Percentiles rank a stretch among this genome's conserved stretches.
phyloP scores from a whole-genome alignment of 164 flowering plant genomes.

The Cinnamomum micranthum region DNA sequence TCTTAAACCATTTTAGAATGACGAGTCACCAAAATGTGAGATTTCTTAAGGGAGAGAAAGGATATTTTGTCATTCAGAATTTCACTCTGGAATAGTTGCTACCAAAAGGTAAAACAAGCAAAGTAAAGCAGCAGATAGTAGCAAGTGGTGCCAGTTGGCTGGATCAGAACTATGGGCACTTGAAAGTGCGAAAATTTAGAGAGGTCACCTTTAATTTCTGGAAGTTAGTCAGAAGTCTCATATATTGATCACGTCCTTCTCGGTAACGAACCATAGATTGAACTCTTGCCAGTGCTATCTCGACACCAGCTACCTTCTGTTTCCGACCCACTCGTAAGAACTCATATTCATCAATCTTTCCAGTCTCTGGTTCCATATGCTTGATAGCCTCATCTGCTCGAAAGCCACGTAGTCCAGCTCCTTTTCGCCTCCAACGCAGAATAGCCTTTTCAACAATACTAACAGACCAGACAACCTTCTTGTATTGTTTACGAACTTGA shows the following conservation, averaged over 20 bases:
- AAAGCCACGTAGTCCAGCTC: constrained; percentile 74
- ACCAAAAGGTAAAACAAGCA: too few relatives aligned
- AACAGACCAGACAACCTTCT: constrained; percentile 69
- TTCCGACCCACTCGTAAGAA: constrained; percentile 61
- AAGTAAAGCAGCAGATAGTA: too few relatives aligned
- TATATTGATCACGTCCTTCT: constrained; percentile 80
- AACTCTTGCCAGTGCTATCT: constrained; percentile 76
- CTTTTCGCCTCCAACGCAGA: constrained; percentile 85
- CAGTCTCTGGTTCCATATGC: constrained; percentile 18
- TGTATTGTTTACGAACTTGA: constrained; percentile 73
- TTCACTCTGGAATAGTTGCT: too few relatives aligned
- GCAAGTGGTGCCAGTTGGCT: neutral
- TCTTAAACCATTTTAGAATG: too few relatives aligned
- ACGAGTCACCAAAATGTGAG: too few relatives aligned
- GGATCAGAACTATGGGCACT: neutral
- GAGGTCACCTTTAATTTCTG: constrained; percentile 38
- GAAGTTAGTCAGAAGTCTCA: constrained; percentile 47
- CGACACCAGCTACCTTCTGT: constrained; percentile 55
- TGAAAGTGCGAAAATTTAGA: neutral
- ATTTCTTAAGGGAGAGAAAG: too few relatives aligned
- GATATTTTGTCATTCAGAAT: too few relatives aligned
- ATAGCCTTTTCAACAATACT: constrained; percentile 85
- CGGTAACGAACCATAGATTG: constrained; percentile 76
- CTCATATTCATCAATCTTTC: constrained; percentile 71
- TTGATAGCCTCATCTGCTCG: constrained; percentile 25